These are phyloP conservation scores for Fusarium drepaniforme DNA, from an alignment of 2,329 filamentous ascomycete genomes.

Conservation along the genomic window DNA sequence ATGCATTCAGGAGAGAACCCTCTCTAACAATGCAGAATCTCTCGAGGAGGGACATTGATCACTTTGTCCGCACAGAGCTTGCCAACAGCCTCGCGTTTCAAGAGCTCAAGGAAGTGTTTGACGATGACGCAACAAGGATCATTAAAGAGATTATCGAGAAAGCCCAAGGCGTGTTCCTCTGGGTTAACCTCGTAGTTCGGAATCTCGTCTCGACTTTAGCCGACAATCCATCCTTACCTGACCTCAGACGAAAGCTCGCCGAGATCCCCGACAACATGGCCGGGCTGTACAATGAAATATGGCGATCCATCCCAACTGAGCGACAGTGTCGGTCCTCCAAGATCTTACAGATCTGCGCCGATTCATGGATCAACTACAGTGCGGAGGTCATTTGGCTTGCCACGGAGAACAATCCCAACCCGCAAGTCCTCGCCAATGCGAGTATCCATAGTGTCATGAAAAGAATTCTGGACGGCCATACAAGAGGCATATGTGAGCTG, in stretches of 20 bases:
- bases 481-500: neutral
- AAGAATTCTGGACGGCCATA: neutral
- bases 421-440: neutral
- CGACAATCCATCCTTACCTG: neutral
- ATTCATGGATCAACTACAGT: rapidly evolving
- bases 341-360: neutral
- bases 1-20: neutral
- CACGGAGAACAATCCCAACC: neutral
- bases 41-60: neutral
- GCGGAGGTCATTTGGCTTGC: neutral
- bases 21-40: neutral
- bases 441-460: neutral
- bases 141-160: neutral
- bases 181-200: neutral
- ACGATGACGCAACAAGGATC: neutral
- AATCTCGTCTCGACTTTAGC: neutral
- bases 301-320: neutral
- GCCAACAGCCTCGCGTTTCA: neutral
- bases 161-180: neutral
- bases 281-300: neutral
- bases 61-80: neutral
- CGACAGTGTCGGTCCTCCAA: neutral
- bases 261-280: neutral
- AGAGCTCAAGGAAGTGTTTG: neutral
- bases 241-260: neutral